These are phyloP conservation scores for Geotrichum aggregatum DNA, from an alignment of 1,139 yeast genomes.

Conservation along the genomic window DNA sequence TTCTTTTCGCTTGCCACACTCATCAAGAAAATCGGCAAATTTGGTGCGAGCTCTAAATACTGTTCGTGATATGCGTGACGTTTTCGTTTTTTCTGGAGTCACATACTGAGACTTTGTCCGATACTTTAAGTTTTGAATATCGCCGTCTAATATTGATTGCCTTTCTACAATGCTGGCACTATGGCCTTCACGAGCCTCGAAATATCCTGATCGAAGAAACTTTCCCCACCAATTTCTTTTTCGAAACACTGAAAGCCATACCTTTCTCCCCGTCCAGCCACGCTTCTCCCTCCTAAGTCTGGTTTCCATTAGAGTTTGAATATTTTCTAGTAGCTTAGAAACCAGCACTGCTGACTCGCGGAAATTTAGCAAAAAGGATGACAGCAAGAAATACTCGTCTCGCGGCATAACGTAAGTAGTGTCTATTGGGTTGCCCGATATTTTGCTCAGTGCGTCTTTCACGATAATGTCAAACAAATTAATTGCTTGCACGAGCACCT, in stretches of 20 bases:
- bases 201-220: conserved; percentile 36
- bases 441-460: conserved; percentile 26
- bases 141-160: conserved; percentile 6
- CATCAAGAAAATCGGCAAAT: conserved; percentile 28
- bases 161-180: conserved; percentile 23
- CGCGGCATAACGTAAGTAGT: conserved; percentile 40
- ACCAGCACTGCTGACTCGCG: conserved; percentile 42
- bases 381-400: conserved; percentile 48
- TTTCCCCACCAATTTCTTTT: conserved; percentile 36
- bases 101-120: conserved; percentile 2
- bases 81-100: conserved; percentile 2
- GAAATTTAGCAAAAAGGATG: conserved; percentile 48
- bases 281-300: conserved; percentile 38
- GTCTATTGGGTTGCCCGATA: conserved; percentile 17
- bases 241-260: conserved; percentile 45
- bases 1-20: conserved; percentile 33
- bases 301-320: conserved; percentile 35
- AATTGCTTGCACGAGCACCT: conserved; percentile 35
- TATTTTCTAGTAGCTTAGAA: conserved; percentile 37
- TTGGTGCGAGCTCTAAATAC: conserved; percentile 11
- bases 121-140: not conserved
- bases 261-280: conserved; percentile 40
- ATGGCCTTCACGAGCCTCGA: conserved; percentile 29
- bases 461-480: conserved; percentile 36
- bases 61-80: not conserved